Evolutionary conservation across 805 yeast species (phyloP).

Genomic region (Pichia membranifaciens): DNA sequence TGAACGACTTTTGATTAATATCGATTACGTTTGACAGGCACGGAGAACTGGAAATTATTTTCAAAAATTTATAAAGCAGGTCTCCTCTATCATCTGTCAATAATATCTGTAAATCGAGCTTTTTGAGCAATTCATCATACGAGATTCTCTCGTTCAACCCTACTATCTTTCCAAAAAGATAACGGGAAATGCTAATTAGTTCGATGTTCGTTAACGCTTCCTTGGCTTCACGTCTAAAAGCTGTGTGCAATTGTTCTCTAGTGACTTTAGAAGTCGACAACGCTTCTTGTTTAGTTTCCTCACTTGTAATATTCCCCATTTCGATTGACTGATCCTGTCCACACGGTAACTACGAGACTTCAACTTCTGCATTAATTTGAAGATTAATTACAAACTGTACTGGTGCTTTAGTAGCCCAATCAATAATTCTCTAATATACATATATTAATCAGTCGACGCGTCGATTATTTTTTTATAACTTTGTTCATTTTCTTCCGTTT

Average conservation of each 20-base stretch:
- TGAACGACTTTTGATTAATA: not conserved
- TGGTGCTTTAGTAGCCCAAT: too few species aligned
- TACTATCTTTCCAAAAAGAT: constrained; percentile 1
- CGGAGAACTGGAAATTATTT: constrained; percentile 12
- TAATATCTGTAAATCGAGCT: not conserved
- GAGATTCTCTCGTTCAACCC: constrained; percentile 1
- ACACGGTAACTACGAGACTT: too few species aligned
- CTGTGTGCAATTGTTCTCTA: not conserved
- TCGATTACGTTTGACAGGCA: not conserved
- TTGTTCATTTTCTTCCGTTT: constrained; percentile 12
- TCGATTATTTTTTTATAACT: too few species aligned
- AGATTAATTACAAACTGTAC: too few species aligned
- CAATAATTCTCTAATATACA: too few species aligned
- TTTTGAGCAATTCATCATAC: not conserved
- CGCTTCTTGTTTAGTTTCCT: not conserved
- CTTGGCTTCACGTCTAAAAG: constrained; percentile 4
- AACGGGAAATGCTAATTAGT: constrained; percentile 7
- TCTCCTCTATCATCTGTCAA: constrained; percentile 17
- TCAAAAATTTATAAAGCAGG: constrained; percentile 7
- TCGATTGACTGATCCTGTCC: too few species aligned
- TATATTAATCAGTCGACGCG: too few species aligned
- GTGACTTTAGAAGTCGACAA: not conserved
- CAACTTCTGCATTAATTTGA: too few species aligned
- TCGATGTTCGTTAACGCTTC: constrained; percentile 1
- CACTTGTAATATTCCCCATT: not conserved